Conservation (phyloP, 106 monocot genomes). For the Acanthochlamys bracteata region DNA sequence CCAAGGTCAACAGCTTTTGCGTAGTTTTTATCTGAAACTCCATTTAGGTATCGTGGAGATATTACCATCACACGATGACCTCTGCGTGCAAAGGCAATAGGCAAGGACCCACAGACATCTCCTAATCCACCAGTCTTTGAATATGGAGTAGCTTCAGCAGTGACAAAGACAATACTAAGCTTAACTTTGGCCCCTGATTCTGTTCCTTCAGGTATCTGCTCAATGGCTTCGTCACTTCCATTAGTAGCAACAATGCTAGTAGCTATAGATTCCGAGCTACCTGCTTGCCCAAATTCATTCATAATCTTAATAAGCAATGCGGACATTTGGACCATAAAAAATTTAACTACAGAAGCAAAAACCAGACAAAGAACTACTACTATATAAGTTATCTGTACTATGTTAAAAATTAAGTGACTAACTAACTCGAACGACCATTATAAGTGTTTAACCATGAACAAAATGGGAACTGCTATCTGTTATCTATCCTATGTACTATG, state of each 20-base stretch:
- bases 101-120: slow-evolving; percentile 91
- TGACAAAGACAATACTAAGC: slow-evolving; percentile 46
- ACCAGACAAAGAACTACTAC: too few species aligned
- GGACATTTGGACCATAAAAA: too few species aligned
- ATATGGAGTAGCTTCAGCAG: slow-evolving; percentile 57
- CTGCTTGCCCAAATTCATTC: too few species aligned
- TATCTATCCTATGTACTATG: too few species aligned
- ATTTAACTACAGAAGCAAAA: too few species aligned
- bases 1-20: slow-evolving; percentile 28
- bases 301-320: too few species aligned
- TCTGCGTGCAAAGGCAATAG: slow-evolving; percentile 65
- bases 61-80: slow-evolving; percentile 96
- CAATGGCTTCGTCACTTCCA: not conserved
- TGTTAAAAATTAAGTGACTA: too few species aligned
- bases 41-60: slow-evolving; percentile 73
- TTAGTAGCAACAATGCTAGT: not conserved
- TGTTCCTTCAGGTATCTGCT: slow-evolving; percentile 3
- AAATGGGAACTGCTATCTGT: too few species aligned
- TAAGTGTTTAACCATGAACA: too few species aligned
- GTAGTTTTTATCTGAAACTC: slow-evolving; percentile 31
- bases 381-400: too few species aligned
- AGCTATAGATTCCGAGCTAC: not conserved
- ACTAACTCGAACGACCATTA: too few species aligned
- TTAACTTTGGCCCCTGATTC: slow-evolving; percentile 9
- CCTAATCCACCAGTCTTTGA: slow-evolving; percentile 66